Percentiles rank a stretch among this genome's conserved stretches.
Evolutionary conservation across 257 asterid species (phyloP).

Genomic region (Jaltomata sinuosa): DNA sequence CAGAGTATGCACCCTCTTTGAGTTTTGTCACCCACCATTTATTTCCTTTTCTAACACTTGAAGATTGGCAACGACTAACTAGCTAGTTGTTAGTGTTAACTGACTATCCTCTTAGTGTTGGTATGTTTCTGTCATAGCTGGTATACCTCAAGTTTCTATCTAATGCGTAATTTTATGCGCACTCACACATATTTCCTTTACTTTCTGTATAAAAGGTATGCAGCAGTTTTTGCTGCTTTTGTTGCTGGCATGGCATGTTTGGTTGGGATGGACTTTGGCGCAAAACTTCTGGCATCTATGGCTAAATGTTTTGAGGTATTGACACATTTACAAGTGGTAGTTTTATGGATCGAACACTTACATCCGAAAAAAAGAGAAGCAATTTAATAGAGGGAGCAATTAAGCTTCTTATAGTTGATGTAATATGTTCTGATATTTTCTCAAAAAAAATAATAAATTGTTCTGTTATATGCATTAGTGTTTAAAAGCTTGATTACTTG

Average conservation of each 20-base stretch:
- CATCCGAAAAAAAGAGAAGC: neutral
- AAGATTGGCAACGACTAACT: neutral
- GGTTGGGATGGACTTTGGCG: slow-evolving; percentile 94
- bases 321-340: neutral
- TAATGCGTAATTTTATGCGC: neutral
- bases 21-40: neutral
- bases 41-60: neutral
- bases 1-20: neutral
- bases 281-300: slow-evolving; percentile 72
- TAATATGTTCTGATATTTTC: neutral
- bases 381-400: neutral
- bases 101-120: neutral
- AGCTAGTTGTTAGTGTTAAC: neutral
- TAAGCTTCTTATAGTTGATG: neutral
- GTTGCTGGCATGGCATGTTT: slow-evolving; percentile 87
- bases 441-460: neutral
- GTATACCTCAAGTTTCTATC: neutral
- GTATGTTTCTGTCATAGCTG: neutral
- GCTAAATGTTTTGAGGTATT: slow-evolving; percentile 85
- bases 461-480: neutral
- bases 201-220: slow-evolving; percentile 44
- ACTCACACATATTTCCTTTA: neutral
- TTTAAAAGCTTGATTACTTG: neutral
- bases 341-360: neutral
- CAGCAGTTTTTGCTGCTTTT: slow-evolving; percentile 87